Base-by-base conservation (phyloP, 148 eudicot genomes). In the Rhododendron simsii region DNA sequence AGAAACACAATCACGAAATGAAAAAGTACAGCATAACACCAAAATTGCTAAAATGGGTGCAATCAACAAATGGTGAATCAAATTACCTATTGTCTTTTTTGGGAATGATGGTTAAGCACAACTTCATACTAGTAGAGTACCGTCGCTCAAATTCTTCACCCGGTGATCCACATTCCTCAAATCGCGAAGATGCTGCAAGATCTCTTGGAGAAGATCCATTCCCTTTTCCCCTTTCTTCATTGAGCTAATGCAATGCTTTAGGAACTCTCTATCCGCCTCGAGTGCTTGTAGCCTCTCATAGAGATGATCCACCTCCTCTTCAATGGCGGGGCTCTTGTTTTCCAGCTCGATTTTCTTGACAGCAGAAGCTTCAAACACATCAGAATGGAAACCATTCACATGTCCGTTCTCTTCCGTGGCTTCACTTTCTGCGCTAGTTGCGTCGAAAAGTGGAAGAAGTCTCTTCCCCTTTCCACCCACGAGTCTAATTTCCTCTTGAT, bases 161-260 rank as follows among this genome's bases (percentile, higher is more conserved):
- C 89, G 91, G 76, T 89, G 89, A 84, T 96, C 97, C 26, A 95
- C 97, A 39, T 88, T 90, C 86, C 92, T 91, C 86, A 96, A 89
- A 86, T 95, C 98, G 4, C 94, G 96, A 21, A 96, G 89, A 90
- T 96, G 99, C 48, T 92, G 94, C 50, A 96, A 78, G 57, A 96
- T 96, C 90, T 96, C 99, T 86, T 96, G 95, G 61, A 96, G 98
- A 87, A 96, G 98, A 65, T 92, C 91, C 84, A 92, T 86, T 15
- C 99, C 99, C 87, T 94, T 94, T 84, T 95, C 99, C 3, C 99
- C 99, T 95, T 96, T 96, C 86, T 91, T 96, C 87, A 96, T 88
- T n/a, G 98, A 96, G 26, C 96, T 91, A 47, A 96, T 90, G 88
- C 99, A 95, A 83, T 96, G 94, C 90, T 95, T 96, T 59, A 93